Percentiles rank a stretch among this genome's conserved stretches.
Conservation (phyloP, 169 alveolate species). For the Blepharisma undulans region DNA sequence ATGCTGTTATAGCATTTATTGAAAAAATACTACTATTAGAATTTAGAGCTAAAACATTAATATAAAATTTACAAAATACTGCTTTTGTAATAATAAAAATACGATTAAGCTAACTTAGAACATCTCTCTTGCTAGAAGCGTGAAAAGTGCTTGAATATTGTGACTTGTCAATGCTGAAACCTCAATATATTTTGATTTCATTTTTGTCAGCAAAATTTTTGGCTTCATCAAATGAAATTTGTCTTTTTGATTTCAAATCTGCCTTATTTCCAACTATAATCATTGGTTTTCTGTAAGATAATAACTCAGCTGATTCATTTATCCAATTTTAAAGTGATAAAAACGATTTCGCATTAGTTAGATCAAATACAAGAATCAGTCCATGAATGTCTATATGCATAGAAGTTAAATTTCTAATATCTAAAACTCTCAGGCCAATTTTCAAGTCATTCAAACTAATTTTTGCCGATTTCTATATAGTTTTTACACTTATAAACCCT, state of each 20-base stretch:
- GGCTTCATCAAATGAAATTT: background rate
- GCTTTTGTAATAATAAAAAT: no score
- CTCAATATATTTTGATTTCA: background rate
- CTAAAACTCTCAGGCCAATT: constrained; percentile 91
- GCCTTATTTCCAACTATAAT: constrained; percentile 72
- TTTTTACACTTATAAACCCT: no score
- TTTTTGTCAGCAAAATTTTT: background rate
- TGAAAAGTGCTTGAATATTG: constrained; percentile 64
- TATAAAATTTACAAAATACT: no score
- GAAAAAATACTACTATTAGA: no score
- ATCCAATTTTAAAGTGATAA: constrained; percentile 63
- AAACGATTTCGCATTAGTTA: constrained; percentile 55
- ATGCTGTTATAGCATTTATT: no score
- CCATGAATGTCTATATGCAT: constrained; percentile 74
- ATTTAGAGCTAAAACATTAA: no score
- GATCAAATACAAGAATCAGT: constrained; percentile 64
- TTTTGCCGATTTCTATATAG: no score
- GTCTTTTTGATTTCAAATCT: constrained; percentile 48
- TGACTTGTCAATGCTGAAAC: background rate
- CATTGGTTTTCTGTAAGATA: constrained; percentile 86
- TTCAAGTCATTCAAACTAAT: no score
- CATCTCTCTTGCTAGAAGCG: constrained; percentile 59
- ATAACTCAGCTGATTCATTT: constrained; percentile 69
- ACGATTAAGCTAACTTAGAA: no score
- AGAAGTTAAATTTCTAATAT: constrained; percentile 55